Evolutionary conservation across 2,329 filamentous ascomycete species (phyloP).

Genomic region (Aspergillus tamarii): DNA sequence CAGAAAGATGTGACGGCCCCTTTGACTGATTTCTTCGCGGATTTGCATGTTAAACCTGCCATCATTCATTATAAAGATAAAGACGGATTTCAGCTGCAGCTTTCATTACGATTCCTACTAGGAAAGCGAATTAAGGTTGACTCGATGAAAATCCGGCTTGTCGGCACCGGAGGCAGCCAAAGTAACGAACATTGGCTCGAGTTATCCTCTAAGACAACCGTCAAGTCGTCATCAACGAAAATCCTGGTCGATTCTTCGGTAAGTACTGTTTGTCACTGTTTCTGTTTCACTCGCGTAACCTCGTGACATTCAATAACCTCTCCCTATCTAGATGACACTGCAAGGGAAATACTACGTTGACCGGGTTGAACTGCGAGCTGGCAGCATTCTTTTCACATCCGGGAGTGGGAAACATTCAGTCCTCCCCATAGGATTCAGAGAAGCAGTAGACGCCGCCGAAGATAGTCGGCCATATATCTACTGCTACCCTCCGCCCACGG

Average conservation of each 20-base stretch:
- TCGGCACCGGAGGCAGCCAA: constrained; percentile 51
- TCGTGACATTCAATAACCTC: not conserved
- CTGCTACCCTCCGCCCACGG: constrained; percentile 71
- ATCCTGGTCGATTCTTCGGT: constrained; percentile 54
- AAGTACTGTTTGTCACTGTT: constrained; percentile 30
- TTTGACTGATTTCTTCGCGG: constrained; percentile 73
- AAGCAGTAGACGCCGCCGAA: constrained; percentile 35
- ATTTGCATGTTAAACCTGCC: constrained; percentile 67
- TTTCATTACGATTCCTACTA: constrained; percentile 73
- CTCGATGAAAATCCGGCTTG: constrained; percentile 65
- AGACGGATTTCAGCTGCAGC: constrained; percentile 73
- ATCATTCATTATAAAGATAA: constrained; percentile 70
- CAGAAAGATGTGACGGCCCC: constrained; percentile 68
- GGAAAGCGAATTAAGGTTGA: constrained; percentile 71
- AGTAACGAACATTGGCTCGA: constrained; percentile 70
- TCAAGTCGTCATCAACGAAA: constrained; percentile 60
- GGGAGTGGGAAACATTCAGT: constrained; percentile 31
- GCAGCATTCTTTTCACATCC: constrained; percentile 44
- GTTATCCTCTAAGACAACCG: constrained; percentile 45
- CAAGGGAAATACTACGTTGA: constrained; percentile 76
- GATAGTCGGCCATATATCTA: constrained; percentile 65
- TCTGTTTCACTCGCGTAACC: not conserved
- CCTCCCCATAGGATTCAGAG: constrained; percentile 41
- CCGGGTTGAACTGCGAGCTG: constrained; percentile 62
- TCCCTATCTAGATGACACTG: constrained; percentile 40